A percentile compares a stretch with the other conserved stretches of the same genome.
Evolutionary conservation across 164 flowering plant genomes (phyloP).

Genomic region (Saururus chinensis): DNA sequence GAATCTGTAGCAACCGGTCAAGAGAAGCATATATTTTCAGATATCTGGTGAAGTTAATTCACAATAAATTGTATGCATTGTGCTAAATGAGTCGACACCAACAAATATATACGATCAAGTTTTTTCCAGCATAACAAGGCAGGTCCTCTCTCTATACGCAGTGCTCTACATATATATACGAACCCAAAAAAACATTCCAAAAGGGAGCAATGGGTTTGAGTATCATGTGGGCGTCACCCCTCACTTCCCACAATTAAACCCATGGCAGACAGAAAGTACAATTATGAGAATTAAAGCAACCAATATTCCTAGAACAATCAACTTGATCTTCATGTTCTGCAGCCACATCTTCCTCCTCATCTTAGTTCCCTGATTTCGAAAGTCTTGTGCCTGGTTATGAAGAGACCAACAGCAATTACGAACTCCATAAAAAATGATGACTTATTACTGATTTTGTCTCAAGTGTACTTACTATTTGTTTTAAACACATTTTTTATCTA

Average conservation of each 20-base stretch:
- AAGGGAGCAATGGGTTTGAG: background rate
- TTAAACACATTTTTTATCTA: background rate
- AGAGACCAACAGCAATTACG: background rate
- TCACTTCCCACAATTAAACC: conserved; percentile 16
- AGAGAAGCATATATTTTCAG: too few species aligned
- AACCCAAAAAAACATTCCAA: background rate
- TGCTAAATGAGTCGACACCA: background rate
- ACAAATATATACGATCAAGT: background rate
- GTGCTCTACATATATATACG: background rate
- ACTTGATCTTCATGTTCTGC: conserved; percentile 21
- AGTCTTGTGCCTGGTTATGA: conserved; percentile 14
- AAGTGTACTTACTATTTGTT: too few species aligned
- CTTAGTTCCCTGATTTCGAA: conserved; percentile 14
- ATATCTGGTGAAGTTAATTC: too few species aligned
- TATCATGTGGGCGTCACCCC: background rate
- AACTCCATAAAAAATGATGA: background rate
- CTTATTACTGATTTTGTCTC: too few species aligned
- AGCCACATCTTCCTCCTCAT: conserved; percentile 21
- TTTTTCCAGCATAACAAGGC: too few species aligned
- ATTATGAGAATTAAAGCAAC: conserved; percentile 19
- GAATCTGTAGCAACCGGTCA: too few species aligned
- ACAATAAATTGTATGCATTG: background rate
- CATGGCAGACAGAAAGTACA: conserved; percentile 16
- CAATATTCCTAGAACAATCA: conserved; percentile 17
- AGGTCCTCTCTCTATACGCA: background rate